Percentiles rank a stretch among this genome's conserved stretches.
Evolutionary conservation across 2,329 filamentous ascomycete genomes (phyloP).

Genomic region (Penicillium sp.): DNA sequence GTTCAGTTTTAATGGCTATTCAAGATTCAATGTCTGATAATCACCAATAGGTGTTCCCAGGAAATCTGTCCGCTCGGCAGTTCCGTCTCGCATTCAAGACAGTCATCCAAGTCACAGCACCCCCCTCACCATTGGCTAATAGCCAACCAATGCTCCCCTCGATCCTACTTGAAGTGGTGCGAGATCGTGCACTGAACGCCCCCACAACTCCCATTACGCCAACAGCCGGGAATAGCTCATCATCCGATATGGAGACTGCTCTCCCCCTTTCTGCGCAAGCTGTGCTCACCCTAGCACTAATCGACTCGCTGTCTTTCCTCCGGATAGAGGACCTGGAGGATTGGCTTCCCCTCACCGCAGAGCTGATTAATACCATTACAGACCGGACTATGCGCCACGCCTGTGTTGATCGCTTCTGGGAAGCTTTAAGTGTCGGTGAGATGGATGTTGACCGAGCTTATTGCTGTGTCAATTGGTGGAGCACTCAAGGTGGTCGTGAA

Average conservation of each 20-base stretch:
- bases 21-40: neutral
- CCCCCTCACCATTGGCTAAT: slow-evolving; percentile 72
- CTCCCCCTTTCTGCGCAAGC: slow-evolving; percentile 67
- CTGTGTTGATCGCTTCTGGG: slow-evolving; percentile 73
- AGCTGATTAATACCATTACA: slow-evolving; percentile 63
- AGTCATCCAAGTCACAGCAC: slow-evolving; percentile 75
- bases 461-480: slow-evolving; percentile 85
- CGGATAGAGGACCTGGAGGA: slow-evolving; percentile 70
- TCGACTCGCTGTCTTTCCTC: slow-evolving; percentile 76
- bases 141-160: slow-evolving; percentile 76
- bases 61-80: slow-evolving; percentile 75
- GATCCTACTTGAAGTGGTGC: slow-evolving; percentile 74
- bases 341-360: slow-evolving; percentile 73
- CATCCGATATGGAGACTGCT: slow-evolving; percentile 34
- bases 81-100: slow-evolving; percentile 88
- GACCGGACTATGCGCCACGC: slow-evolving; percentile 62
- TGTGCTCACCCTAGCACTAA: slow-evolving; percentile 70
- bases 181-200: slow-evolving; percentile 61
- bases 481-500: slow-evolving; percentile 60
- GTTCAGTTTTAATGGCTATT: slow-evolving; percentile 9
- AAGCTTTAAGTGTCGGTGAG: slow-evolving; percentile 75
- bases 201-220: slow-evolving; percentile 50
- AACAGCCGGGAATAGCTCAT: slow-evolving; percentile 32
- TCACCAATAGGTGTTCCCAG: slow-evolving; percentile 63
- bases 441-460: slow-evolving; percentile 84